Base-by-base conservation (phyloP, 176 grass and related monocot genomes). In the Carex pumila region DNA sequence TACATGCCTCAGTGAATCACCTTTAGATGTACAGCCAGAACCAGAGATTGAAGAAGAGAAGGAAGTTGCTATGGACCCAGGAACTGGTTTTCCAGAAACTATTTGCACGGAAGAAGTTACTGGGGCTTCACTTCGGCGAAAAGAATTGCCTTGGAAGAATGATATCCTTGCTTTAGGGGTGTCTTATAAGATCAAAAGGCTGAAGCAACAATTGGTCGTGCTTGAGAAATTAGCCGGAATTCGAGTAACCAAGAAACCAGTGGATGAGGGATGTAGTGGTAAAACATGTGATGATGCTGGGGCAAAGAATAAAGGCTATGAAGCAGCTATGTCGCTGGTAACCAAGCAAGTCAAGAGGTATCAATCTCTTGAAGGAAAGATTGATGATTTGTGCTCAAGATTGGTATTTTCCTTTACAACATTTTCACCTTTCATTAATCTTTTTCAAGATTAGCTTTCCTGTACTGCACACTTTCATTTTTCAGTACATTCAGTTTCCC, bases 111-210 rank as follows among this genome's bases (percentile, higher is more conserved):
- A 65, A 19, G 85, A 86, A 65, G 82, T 11, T 49, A 56, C 75
- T 17, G 85, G 75, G 10, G 75, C 31, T 79, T 90, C 66, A 59
- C 69, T 77, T 30, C 65, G 15, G 6, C 70, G 79, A 49, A 97
- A 85, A 81, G 41, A 60, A 30, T 80, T 89, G 5, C 79, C 83
- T 54, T 86, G 84, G 63, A 97, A 92, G 83, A 89, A 88, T 49
- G 94, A 94, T 82, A 94, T 97, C 62, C 92, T 92, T 62, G 88
- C 92, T 12, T 80, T 97, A 7, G 94, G 90, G 1, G 88, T 97
- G 41, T 97, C 94, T 76, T 94, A 97, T 88, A 97, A 97, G 88
- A 97, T 97, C 88, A 97, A 92, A 90, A 82, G 94, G 87, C 85
- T 97, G 10, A 97, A 88, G 80, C 92, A 94, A 81, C 94, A 97